Conservation (phyloP, 768 basidiomycete genomes). For the Clathrus columnatus region DNA sequence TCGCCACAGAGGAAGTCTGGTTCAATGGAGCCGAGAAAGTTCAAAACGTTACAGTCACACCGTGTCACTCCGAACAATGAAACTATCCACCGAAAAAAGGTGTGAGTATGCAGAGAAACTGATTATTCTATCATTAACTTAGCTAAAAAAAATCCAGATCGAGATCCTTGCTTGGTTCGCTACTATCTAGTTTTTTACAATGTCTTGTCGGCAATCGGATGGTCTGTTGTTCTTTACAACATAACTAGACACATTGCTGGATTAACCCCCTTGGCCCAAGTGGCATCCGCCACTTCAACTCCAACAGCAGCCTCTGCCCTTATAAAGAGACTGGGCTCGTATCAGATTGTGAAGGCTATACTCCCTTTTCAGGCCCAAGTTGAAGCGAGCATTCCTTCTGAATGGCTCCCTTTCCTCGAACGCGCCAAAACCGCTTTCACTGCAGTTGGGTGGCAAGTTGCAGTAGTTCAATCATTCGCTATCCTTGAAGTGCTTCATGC, state of each 20-base stretch:
- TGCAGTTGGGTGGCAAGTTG: slow-evolving; percentile 51
- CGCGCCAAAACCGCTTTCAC: slow-evolving; percentile 51
- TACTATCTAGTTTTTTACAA: slow-evolving; percentile 79
- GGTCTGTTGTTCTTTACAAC: slow-evolving; percentile 59
- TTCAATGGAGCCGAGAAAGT: background rate
- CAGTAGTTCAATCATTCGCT: slow-evolving; percentile 77
- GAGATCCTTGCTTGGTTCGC: slow-evolving; percentile 14
- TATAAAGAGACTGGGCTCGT: slow-evolving; percentile 24
- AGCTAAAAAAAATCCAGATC: background rate
- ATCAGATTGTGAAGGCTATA: slow-evolving; percentile 28
- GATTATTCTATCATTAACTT: background rate
- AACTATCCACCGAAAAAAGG: background rate
- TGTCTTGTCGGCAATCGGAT: slow-evolving; percentile 59
- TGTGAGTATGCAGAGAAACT: background rate
- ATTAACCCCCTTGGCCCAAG: slow-evolving; percentile 21
- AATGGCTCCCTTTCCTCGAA: slow-evolving; percentile 35
- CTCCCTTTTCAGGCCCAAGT: slow-evolving; percentile 26
- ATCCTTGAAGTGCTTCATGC: slow-evolving; percentile 79
- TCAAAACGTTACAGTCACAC: background rate
- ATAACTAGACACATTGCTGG: slow-evolving; percentile 44
- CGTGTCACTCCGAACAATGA: background rate
- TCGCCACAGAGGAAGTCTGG: background rate
- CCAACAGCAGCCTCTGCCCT: slow-evolving; percentile 12
- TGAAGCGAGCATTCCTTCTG: slow-evolving; percentile 9
- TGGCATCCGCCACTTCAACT: slow-evolving; percentile 11